Base-by-base conservation (phyloP, 441 rosid genomes). In the Capsella rubella region DNA sequence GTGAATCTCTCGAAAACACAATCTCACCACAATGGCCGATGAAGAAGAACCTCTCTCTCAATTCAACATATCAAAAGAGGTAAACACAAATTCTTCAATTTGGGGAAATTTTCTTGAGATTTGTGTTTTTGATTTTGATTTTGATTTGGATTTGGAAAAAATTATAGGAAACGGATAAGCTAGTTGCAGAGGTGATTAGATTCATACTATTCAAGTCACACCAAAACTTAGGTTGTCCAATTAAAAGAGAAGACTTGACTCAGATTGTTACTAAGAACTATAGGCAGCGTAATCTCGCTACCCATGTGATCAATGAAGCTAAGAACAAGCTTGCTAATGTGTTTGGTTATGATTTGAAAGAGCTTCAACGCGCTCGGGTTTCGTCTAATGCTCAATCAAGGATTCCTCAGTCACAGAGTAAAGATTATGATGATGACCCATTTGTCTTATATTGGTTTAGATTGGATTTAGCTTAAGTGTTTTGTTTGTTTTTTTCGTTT, bases 191-290 rank as follows among this genome's bases (percentile, higher is more conserved):
- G 83, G 90, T 89, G 70, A 86, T 92, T 4, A 91, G 99, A 62
- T 85, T 86, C 69, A 68, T 90, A 72, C 83, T 92, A n/a, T 94
- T 94, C 75, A 94, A 86, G 76, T 84, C 87, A 2, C 92, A 92
- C 69, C 93, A 90, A 64, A 90, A 76, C 76, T 83, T 87, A 6
- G 96, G 97, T 2, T 87, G 93, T 64, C 95, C 95, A 2, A 84
- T 94, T 46, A 90, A 87, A 82, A 79, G 99, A 53, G 99, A 92
- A 37, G 99, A 94, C 51, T 87, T 94, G 71, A 86, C 92, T 72
- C 99, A 90, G 72, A 79, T 92, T 14, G 89, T 92, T 34, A 92
- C 91, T 15, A 87, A 73, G 82, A 92, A 85, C 72, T 90, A 92
- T 62, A 82, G 75, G 6, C 87, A 87, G 67, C 91, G 97, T 1